Base-by-base conservation (phyloP, 148 eudicot species). In the Polygonum aviculare region DNA sequence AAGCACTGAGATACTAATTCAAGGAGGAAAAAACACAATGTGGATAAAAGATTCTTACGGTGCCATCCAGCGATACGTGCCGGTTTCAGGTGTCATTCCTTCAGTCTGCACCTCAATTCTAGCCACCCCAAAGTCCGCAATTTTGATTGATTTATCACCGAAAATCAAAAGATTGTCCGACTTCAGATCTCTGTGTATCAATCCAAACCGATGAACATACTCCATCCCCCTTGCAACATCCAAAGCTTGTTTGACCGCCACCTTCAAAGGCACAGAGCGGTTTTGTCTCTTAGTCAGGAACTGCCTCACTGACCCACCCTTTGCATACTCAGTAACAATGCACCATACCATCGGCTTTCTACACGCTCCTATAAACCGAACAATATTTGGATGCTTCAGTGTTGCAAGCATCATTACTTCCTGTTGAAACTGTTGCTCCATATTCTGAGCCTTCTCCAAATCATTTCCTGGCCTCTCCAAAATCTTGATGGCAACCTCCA, bases 21-120 rank as follows among this genome's bases (percentile, higher is more conserved):
- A 15, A 39, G 49, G 22, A 63, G 52, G 48, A 12, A 57, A 36
- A n/a, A 67, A 1, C n/a, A 21, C 65, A 69, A 10, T 10, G 14
- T 35, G 12, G 71, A 48, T 11, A 59, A 39, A 59, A 74, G 15
- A 15, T 40, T 22, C 97, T 89, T 87, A 95, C 98, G 98, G 98
- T 82, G 98, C 98, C 98, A 95, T 95, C 98, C 98, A 95, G 69
- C 98, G 98, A 77, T 95, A 95, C 6, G 98, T 95, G 77, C 98
- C 98, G 0, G 98, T 95, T 79, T 95, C 98, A 44, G 98, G 98
- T 52, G 98, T 94, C 98, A 94, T 94, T 71, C 98, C 98, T 82
- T 95, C 98, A 12, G 97, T 89, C 86, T 92, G 97, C 80, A 90
- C 98, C 83, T 92, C 97, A 78, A 95, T 95, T 76, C 98, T 87